A percentile compares a stretch with the other conserved stretches of the same genome.
These are phyloP conservation scores for Leccinum uliginosum DNA, from an alignment of 768 basidiomycete genomes.

Conservation along the genomic window DNA sequence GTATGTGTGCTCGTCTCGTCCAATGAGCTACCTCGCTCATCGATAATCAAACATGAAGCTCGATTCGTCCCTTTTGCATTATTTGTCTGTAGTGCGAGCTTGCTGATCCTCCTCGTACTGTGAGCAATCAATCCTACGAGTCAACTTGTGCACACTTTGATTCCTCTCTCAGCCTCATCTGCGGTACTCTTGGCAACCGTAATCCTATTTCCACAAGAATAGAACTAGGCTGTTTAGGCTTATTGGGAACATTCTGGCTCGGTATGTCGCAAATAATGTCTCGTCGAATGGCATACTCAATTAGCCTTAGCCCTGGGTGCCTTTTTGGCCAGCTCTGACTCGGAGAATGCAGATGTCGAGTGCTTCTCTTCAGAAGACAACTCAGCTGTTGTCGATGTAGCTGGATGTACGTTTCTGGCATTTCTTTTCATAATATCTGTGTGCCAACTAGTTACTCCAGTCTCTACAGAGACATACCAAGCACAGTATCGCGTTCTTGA, in stretches of 20 bases:
- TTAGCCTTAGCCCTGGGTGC: constrained; percentile 59
- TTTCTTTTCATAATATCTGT: background rate
- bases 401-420: constrained; percentile 53
- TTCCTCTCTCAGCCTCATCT: constrained; percentile 47
- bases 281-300: constrained; percentile 9
- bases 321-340: constrained; percentile 69
- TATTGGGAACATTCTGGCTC: constrained; percentile 76
- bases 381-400: constrained; percentile 51
- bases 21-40: background rate
- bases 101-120: constrained; percentile 67
- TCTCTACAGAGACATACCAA: constrained; percentile 81
- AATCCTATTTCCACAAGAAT: constrained; percentile 79
- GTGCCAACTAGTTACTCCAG: constrained; percentile 33
- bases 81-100: constrained; percentile 69
- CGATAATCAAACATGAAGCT: constrained; percentile 46
- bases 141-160: constrained; percentile 8
- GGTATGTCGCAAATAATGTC: constrained; percentile 39
- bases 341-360: constrained; percentile 76
- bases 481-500: constrained; percentile 85
- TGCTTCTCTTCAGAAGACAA: constrained; percentile 61
- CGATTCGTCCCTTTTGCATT: constrained; percentile 85
- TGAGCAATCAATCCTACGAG: constrained; percentile 32
- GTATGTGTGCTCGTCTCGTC: constrained; percentile 38
- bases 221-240: constrained; percentile 66
- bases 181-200: constrained; percentile 57